Evolutionary conservation across 2,329 filamentous ascomycete genomes (phyloP).

Genomic region (Cercospora berteroae): DNA sequence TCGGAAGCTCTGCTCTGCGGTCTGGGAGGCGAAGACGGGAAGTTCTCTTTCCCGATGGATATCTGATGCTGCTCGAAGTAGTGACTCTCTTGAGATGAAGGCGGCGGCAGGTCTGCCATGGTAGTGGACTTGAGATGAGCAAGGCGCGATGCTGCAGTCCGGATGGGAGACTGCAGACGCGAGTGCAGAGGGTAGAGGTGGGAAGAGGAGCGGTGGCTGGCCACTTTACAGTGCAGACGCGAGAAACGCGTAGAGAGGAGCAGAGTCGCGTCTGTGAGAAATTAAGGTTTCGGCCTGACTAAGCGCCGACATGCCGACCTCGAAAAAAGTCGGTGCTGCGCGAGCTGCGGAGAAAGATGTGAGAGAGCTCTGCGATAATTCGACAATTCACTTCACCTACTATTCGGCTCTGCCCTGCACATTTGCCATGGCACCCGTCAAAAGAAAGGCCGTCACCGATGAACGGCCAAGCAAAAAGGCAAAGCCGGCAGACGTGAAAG

Average conservation of each 20-base stretch:
- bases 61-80: constrained; percentile 32
- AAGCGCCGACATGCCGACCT: constrained; percentile 1
- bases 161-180: constrained; percentile 13
- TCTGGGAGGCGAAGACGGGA: constrained; percentile 32
- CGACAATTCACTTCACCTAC: neutral
- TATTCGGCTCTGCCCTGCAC: neutral
- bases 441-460: constrained; percentile 46
- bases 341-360: constrained; percentile 1
- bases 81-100: constrained; percentile 37
- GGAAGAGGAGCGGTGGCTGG: neutral
- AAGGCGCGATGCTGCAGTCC: neutral
- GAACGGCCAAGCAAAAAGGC: constrained; percentile 39
- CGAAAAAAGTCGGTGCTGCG: constrained; percentile 8
- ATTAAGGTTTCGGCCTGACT: neutral
- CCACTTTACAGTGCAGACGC: constrained; percentile 16
- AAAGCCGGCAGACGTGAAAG: constrained; percentile 32
- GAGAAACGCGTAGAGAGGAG: constrained; percentile 6
- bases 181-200: neutral
- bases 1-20: constrained; percentile 16
- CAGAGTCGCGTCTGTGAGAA: constrained; percentile 9
- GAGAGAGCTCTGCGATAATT: constrained; percentile 3
- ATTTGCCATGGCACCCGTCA: constrained; percentile 45
- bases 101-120: constrained; percentile 33
- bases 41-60: constrained; percentile 35
- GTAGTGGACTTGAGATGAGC: neutral